These are phyloP conservation scores for Ceratobasidium sp. DNA, from an alignment of 1,284 basidiomycete species.

Conservation along the genomic window DNA sequence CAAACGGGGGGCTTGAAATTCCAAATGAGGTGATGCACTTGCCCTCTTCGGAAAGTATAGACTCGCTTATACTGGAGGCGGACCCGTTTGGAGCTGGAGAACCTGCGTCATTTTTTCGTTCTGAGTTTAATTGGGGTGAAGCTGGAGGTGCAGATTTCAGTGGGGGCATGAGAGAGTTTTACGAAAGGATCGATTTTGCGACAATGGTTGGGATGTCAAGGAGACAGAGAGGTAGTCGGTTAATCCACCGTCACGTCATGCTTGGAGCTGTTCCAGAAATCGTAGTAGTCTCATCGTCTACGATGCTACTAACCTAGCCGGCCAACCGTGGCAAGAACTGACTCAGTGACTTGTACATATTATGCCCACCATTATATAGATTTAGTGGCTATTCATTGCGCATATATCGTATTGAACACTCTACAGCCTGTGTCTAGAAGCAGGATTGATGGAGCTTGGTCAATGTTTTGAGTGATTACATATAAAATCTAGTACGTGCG, in stretches of 20 bases:
- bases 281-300: slow-evolving; percentile 24
- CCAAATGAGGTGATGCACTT: slow-evolving; percentile 18
- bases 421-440: not conserved
- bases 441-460: not conserved
- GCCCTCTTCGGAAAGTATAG: slow-evolving; percentile 24
- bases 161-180: not conserved
- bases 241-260: not conserved
- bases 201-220: not conserved
- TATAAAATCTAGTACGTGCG: not conserved
- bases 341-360: not conserved
- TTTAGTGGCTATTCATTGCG: slow-evolving; percentile 1
- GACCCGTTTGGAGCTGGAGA: slow-evolving; percentile 38
- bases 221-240: not conserved
- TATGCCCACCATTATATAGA: slow-evolving; percentile 1
- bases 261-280: slow-evolving; percentile 4
- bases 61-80: slow-evolving; percentile 10
- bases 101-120: slow-evolving; percentile 29
- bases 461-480: not conserved
- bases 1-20: not conserved
- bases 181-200: not conserved
- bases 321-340: not conserved
- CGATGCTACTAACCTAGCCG: not conserved
- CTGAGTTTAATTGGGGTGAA: not conserved
- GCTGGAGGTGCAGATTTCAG: too few relatives aligned
- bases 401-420: not conserved